Conservation (phyloP, 1,284 basidiomycete species). For the Lentinus polychrous region DNA sequence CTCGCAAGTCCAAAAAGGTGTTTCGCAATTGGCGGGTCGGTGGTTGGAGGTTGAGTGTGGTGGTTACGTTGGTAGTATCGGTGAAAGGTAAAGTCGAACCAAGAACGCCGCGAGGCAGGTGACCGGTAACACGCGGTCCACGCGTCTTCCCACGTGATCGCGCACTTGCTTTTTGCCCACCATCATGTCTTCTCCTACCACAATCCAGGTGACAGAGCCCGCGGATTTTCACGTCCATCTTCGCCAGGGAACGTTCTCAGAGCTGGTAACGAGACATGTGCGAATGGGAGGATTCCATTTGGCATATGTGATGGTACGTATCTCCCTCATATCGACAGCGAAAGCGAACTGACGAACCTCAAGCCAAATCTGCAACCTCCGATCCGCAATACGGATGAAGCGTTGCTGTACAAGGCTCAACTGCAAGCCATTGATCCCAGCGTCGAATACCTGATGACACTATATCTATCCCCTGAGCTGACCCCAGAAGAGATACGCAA, state of each 20-base stretch:
- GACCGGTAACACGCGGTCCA: background rate
- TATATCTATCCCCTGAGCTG: constrained; percentile 89
- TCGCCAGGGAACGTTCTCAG: constrained; percentile 78
- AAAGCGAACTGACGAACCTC: constrained; percentile 5
- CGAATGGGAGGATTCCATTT: constrained; percentile 82
- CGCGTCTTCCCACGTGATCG: constrained; percentile 4
- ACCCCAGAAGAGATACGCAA: constrained; percentile 89
- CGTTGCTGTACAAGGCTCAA: constrained; percentile 73
- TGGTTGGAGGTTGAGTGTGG: background rate
- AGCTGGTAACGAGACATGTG: constrained; percentile 90
- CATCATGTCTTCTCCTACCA: constrained; percentile 12
- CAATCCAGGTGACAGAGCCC: constrained; percentile 58
- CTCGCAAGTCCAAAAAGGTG: background rate
- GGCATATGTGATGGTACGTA: constrained; percentile 92
- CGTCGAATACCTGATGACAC: constrained; percentile 90
- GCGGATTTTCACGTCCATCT: constrained; percentile 98
- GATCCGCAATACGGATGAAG: constrained; percentile 79
- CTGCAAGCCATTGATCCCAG: constrained; percentile 74
- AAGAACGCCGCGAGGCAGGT: background rate
- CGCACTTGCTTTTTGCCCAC: background rate
- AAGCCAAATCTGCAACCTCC: constrained; percentile 96
- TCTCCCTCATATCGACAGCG: constrained; percentile 1
- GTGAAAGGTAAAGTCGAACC: constrained; percentile 1
- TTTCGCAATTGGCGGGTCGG: background rate
- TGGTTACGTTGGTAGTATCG: background rate